Conservation (phyloP, 192 early-diverging fungal species). For the Coemansia pectinata region DNA sequence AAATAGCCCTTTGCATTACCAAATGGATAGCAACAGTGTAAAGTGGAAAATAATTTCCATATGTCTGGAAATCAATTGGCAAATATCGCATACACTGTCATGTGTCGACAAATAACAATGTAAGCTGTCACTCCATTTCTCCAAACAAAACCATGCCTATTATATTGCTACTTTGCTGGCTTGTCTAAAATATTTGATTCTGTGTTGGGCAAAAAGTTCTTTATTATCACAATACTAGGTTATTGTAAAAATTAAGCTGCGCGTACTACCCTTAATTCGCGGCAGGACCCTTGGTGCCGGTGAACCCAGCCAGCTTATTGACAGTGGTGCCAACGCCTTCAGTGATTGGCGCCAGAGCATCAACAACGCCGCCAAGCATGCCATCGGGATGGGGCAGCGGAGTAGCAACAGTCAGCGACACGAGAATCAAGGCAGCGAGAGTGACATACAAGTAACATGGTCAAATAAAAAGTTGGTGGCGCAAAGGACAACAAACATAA, state of each 20-base stretch:
- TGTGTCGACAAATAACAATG: background rate
- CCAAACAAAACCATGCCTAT: no score
- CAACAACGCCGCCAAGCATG: constrained; percentile 19
- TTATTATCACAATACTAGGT: background rate
- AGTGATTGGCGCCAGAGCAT: constrained; percentile 18
- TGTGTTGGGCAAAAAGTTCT: background rate
- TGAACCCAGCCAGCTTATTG: constrained; percentile 7
- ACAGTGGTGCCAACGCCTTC: constrained; percentile 8
- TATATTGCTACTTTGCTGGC: no score
- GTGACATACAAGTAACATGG: background rate
- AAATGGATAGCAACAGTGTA: background rate
- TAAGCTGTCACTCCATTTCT: no score
- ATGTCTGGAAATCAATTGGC: no score
- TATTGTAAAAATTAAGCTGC: background rate
- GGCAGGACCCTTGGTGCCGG: no score
- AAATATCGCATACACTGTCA: background rate
- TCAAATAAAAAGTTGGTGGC: no score
- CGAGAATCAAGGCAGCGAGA: background rate
- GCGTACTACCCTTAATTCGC: background rate
- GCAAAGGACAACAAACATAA: background rate
- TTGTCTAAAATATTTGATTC: background rate
- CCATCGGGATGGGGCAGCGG: constrained; percentile 13
- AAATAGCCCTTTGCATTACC: background rate
- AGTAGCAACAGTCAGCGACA: background rate
- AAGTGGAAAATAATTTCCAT: no score